Base-by-base conservation (phyloP, 2,329 filamentous ascomycete genomes). In the Catunica adiposa region DNA sequence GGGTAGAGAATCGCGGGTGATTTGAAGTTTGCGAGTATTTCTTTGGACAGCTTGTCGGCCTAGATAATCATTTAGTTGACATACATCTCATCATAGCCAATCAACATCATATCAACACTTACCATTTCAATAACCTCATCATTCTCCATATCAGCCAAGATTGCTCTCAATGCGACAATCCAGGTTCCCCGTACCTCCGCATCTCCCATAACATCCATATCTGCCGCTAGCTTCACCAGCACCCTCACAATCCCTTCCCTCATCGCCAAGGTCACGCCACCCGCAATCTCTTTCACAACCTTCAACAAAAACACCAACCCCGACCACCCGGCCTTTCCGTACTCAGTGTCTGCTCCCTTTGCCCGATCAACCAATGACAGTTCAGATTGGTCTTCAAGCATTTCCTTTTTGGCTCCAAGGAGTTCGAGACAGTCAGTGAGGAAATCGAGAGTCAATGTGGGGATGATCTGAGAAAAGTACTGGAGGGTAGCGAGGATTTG, bases 1-100 rank as follows among this genome's bases (percentile, higher is more conserved):
- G 78, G 75, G 55, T 74, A 71, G 55, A 80, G 77, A 1, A 86
- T 68, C 9, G 71, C 63, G 1, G 73, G 66, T 60, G 74, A 71
- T 26, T 65, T 68, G 57, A 82, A 69, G 46, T 69, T 70, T 20
- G 63, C 62, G 60, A 73, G 70, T 3, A 83, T 59, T 3, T 11
- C 50, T 1, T 34, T 38, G 14, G 56, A 46, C n/a, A 56, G 22
- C 52, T 23, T 25, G 15, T 34, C 14, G 23, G 22, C 46, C 58
- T 56, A 11, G 22, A 31, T 37, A 8, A 17, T 14, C 15, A 25
- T 9, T 34, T 57, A 38, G 40, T 44, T 22, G 20, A n/a, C 20
- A 44, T 44, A 44, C 8, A 44, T n/a, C 8, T 3, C 15, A 11
- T 44, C 40, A 17, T n/a, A n/a, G 20, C 8, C 8, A 44, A 2